Conservation (phyloP, 1,284 basidiomycete genomes). For the Trichosporon sp. region DNA sequence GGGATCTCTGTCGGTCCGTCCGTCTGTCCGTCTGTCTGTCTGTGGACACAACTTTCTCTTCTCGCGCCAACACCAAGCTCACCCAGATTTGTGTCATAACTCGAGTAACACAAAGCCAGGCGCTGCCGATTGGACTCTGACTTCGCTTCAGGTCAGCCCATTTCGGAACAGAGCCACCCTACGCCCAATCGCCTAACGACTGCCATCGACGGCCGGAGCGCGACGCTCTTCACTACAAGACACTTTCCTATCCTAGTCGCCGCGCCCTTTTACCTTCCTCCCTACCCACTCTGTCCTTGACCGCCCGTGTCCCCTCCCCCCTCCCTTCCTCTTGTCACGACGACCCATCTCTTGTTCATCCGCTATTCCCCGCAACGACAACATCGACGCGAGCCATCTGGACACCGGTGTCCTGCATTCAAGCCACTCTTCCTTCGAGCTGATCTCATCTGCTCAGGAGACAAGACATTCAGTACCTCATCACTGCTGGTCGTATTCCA, state of each 20-base stretch:
- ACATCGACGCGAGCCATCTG: background rate
- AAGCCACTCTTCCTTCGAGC: background rate
- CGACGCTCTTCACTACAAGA: background rate
- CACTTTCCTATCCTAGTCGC: background rate
- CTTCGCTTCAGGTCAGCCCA: background rate
- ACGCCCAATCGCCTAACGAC: background rate
- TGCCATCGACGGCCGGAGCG: background rate
- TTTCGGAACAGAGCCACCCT: background rate
- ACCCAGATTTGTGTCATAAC: background rate
- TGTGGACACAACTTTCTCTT: background rate
- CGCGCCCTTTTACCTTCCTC: background rate
- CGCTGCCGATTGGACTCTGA: background rate
- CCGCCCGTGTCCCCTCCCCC: background rate
- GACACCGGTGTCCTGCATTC: background rate
- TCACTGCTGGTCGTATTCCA: background rate
- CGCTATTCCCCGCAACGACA: background rate
- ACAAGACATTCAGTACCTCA: background rate
- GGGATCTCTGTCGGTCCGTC: background rate
- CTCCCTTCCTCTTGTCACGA: background rate
- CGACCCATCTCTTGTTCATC: background rate
- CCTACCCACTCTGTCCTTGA: background rate
- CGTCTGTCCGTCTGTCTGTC: too few species aligned
- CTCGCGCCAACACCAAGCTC: background rate
- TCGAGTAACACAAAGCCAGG: background rate
- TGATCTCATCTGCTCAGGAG: background rate